Conservation (phyloP, 805 yeast genomes). For the Myxozyma nipponensis region DNA sequence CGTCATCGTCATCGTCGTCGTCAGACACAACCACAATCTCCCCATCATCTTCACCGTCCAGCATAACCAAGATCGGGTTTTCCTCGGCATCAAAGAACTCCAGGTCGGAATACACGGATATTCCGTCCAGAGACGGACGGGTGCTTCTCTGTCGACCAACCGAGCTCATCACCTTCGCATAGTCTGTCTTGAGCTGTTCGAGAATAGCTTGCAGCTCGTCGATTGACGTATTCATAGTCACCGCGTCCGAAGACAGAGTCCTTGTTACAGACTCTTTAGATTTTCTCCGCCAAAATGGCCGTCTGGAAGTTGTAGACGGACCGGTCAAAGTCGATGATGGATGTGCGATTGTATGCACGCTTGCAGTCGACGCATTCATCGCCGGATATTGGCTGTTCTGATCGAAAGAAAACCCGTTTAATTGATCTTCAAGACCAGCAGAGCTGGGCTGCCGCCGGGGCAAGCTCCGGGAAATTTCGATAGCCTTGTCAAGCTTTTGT, state of each 20-base stretch:
- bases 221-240: neutral
- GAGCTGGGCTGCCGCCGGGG: neutral
- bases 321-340: neutral
- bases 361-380: neutral
- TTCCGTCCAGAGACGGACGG: conserved; percentile 9
- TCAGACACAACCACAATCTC: conserved; percentile 54
- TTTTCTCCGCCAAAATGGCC: conserved; percentile 9
- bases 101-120: conserved; percentile 20
- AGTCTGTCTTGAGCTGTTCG: conserved; percentile 7
- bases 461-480: conserved; percentile 2
- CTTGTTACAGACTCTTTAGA: neutral
- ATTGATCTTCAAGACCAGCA: neutral
- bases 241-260: neutral
- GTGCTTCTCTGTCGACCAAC: neutral
- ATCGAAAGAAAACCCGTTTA: conserved; percentile 12
- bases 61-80: conserved; percentile 27
- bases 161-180: neutral
- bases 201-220: conserved; percentile 14
- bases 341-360: neutral
- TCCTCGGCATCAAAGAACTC: conserved; percentile 71
- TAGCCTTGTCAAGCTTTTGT: conserved; percentile 6
- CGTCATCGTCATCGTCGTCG: conserved; percentile 28
- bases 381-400: neutral
- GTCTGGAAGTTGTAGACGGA: conserved; percentile 1
- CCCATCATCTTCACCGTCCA: conserved; percentile 45